Conservation (phyloP, 768 basidiomycete genomes). For the Hygrophorus pudorinus region DNA sequence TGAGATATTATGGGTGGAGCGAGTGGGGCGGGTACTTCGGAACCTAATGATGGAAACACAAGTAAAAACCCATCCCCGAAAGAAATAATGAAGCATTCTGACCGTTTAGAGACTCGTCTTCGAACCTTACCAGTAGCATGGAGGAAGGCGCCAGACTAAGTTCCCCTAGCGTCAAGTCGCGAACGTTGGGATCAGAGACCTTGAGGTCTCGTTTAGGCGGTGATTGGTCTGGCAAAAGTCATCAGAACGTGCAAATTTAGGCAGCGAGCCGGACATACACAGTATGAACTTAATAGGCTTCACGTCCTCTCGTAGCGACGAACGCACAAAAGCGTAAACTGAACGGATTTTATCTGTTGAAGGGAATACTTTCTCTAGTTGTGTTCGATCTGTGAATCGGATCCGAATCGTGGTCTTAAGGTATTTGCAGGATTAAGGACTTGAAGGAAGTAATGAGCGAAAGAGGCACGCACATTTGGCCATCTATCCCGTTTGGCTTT, state of each 20-base stretch:
- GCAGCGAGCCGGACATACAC: slow-evolving; percentile 37
- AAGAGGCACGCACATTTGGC: slow-evolving; percentile 47
- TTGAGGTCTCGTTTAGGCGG: slow-evolving; percentile 80
- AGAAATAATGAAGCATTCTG: slow-evolving; percentile 11
- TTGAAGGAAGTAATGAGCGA: background rate
- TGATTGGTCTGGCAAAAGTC: slow-evolving; percentile 46
- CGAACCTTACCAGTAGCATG: slow-evolving; percentile 65
- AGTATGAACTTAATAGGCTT: slow-evolving; percentile 76
- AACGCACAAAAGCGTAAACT: slow-evolving; percentile 78
- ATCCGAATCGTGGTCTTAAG: slow-evolving; percentile 72
- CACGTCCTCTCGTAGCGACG: slow-evolving; percentile 61
- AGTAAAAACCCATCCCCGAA: background rate
- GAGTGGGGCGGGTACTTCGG: slow-evolving; percentile 54
- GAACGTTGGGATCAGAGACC: slow-evolving; percentile 66
- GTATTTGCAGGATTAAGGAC: background rate
- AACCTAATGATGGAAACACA: slow-evolving; percentile 28
- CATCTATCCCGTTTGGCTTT: slow-evolving; percentile 55
- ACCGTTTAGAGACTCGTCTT: slow-evolving; percentile 66
- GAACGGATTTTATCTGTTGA: slow-evolving; percentile 73
- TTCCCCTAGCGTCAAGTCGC: slow-evolving; percentile 55
- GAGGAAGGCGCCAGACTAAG: slow-evolving; percentile 76
- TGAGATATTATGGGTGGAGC: slow-evolving; percentile 41
- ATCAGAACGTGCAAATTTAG: background rate
- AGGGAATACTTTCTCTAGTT: slow-evolving; percentile 69
- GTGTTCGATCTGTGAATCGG: slow-evolving; percentile 71